phyloP scores from a whole-genome alignment of 352 stramenopile species.

The Globisporangium okanoganense region DNA sequence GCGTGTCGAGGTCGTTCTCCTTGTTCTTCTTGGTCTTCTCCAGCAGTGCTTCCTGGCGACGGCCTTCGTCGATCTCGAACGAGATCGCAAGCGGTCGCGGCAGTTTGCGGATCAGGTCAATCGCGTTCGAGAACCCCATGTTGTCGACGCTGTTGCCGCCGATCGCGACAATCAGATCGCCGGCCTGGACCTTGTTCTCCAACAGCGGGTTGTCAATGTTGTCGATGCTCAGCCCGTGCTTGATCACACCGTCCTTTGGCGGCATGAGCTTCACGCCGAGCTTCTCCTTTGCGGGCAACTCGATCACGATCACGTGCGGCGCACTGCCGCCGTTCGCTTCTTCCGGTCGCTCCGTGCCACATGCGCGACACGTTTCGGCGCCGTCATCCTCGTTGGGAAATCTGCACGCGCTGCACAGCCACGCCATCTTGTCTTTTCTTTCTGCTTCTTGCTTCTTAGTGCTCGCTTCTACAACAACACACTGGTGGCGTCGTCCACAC shows the following conservation, averaged over 20 bases:
- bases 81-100: slow-evolving; percentile 74
- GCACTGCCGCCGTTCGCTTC: slow-evolving; percentile 8
- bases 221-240: slow-evolving; percentile 80
- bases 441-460: neutral
- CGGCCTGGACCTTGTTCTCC: slow-evolving; percentile 76
- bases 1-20: slow-evolving; percentile 61
- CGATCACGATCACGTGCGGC: slow-evolving; percentile 71
- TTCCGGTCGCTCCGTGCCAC: slow-evolving; percentile 43
- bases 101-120: slow-evolving; percentile 83
- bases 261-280: slow-evolving; percentile 85
- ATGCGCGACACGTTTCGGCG: slow-evolving; percentile 55
- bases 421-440: slow-evolving; percentile 35
- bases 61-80: slow-evolving; percentile 72
- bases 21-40: slow-evolving; percentile 56
- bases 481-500: slow-evolving; percentile 1
- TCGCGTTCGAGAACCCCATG: slow-evolving; percentile 80
- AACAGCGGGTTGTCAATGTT: slow-evolving; percentile 86
- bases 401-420: slow-evolving; percentile 57
- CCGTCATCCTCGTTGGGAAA: slow-evolving; percentile 61
- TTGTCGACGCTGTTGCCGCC: slow-evolving; percentile 67
- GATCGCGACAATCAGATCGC: slow-evolving; percentile 84
- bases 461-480: neutral
- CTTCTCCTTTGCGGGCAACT: slow-evolving; percentile 81
- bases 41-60: slow-evolving; percentile 48
- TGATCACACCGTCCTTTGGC: slow-evolving; percentile 75